A percentile compares a stretch with the other conserved stretches of the same genome.
phyloP scores from a whole-genome alignment of 2,329 filamentous ascomycete genomes.

The Sporothrix humicola region DNA sequence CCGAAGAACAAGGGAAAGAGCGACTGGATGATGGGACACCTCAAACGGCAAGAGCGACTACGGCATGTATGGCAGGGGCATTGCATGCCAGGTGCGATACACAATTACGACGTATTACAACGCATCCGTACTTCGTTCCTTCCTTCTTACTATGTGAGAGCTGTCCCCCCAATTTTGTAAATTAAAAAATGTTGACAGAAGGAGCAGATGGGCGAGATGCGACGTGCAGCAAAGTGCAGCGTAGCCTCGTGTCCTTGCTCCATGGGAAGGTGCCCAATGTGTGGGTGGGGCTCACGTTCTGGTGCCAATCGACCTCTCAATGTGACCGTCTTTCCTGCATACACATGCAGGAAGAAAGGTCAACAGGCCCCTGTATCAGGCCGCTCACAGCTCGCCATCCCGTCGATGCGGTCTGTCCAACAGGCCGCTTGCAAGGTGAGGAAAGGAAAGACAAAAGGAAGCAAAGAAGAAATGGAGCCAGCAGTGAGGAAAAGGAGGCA shows the following conservation, averaged over 20 bases:
- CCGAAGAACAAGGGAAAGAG: neutral
- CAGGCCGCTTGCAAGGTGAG: neutral
- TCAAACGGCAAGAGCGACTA: constrained; percentile 2
- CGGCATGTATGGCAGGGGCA: constrained; percentile 12
- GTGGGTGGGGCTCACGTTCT: neutral
- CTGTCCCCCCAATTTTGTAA: neutral
- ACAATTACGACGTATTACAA: neutral
- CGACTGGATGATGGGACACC: neutral
- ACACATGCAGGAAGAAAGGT: neutral
- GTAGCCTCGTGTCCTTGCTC: constrained; percentile 20
- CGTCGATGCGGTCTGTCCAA: neutral
- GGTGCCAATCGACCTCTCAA: neutral
- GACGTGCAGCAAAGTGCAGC: constrained; percentile 7
- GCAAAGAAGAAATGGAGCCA: neutral
- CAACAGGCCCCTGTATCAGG: constrained; percentile 5
- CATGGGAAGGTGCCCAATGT: constrained; percentile 1
- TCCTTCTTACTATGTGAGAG: too few relatives aligned
- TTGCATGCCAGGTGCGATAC: neutral
- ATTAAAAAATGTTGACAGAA: neutral
- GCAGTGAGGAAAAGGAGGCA: neutral
- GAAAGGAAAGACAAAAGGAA: neutral
- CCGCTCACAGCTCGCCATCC: neutral
- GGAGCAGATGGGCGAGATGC: constrained; percentile 1
- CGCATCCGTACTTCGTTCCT: neutral
- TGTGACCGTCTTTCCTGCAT: neutral